Evolutionary conservation across 352 stramenopile species (phyloP).

Genomic region (Globisporangium takayamanum): DNA sequence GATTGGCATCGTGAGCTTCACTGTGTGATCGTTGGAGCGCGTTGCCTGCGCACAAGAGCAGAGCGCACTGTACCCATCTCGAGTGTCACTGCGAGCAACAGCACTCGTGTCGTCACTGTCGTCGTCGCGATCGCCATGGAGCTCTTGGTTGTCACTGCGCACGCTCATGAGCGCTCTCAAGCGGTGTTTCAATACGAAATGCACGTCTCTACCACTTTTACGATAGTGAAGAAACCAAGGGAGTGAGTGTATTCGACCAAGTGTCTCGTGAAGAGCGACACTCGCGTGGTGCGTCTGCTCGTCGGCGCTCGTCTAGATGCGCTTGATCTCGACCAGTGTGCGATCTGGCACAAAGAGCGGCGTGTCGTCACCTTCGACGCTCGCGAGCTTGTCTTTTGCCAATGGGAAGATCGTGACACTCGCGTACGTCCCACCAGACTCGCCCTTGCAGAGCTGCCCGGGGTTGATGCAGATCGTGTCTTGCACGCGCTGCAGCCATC

Average conservation of each 20-base stretch:
- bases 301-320: conserved; percentile 45
- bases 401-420: conserved; percentile 89
- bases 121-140: too few species aligned
- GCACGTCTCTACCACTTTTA: too few species aligned
- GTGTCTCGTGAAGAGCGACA: background rate
- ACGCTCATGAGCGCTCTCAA: too few species aligned
- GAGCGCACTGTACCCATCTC: too few species aligned
- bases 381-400: conserved; percentile 65
- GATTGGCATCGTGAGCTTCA: too few species aligned
- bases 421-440: conserved; percentile 92
- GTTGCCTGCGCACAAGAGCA: too few species aligned
- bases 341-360: conserved; percentile 80
- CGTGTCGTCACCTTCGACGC: conserved; percentile 33
- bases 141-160: too few species aligned
- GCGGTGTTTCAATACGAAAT: too few species aligned
- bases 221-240: too few species aligned
- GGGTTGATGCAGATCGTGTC: conserved; percentile 95
- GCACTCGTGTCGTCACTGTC: too few species aligned
- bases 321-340: conserved; percentile 89
- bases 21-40: too few species aligned
- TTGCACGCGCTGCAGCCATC: conserved; percentile 67
- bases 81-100: too few species aligned
- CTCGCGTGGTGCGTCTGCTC: background rate
- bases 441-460: conserved; percentile 90
- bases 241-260: background rate